phyloP scores from a whole-genome alignment of 1,284 basidiomycete species.

The Pseudozyma thailandica region DNA sequence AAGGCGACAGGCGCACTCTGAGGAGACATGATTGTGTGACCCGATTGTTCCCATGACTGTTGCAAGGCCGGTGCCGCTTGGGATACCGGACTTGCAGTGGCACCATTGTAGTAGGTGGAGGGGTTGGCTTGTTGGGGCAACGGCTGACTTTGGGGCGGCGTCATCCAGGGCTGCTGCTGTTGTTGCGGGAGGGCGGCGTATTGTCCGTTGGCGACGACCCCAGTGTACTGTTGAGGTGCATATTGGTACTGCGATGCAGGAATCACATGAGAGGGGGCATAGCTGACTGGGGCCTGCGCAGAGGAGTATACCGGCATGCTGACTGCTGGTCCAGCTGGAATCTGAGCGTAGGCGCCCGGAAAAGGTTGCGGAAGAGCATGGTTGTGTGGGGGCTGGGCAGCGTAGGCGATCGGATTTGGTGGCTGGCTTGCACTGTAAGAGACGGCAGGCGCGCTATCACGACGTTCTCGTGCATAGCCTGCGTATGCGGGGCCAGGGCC shows the following conservation, averaged over 20 bases:
- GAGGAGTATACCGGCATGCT: constrained; percentile 3
- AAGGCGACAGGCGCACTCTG: constrained; percentile 13
- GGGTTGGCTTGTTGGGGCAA: constrained; percentile 8
- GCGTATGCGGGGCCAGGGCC: constrained; percentile 4
- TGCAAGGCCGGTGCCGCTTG: constrained; percentile 1
- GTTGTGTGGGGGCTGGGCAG: constrained; percentile 13
- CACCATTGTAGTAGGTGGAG: constrained; percentile 3
- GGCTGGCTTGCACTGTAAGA: constrained; percentile 13
- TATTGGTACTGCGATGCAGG: constrained; percentile 30
- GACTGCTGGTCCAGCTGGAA: not conserved
- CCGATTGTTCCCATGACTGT: constrained; percentile 21
- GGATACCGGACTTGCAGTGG: constrained; percentile 5
- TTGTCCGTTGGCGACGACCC: not conserved
- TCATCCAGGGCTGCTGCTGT: constrained; percentile 18
- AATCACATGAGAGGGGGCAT: constrained; percentile 7
- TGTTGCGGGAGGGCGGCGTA: constrained; percentile 2
- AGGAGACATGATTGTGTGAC: constrained; percentile 3
- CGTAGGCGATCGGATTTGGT: constrained; percentile 8
- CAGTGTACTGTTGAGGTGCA: constrained; percentile 5
- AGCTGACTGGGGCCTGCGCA: constrained; percentile 10
- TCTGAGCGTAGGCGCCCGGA: constrained; percentile 7
- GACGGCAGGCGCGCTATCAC: constrained; percentile 27
- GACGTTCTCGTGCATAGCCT: constrained; percentile 20
- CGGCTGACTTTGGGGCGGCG: constrained; percentile 17
- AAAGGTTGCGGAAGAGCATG: constrained; percentile 11